Evolutionary conservation across 257 asterid species (phyloP).

Genomic region (Solanum corneliomulleri): DNA sequence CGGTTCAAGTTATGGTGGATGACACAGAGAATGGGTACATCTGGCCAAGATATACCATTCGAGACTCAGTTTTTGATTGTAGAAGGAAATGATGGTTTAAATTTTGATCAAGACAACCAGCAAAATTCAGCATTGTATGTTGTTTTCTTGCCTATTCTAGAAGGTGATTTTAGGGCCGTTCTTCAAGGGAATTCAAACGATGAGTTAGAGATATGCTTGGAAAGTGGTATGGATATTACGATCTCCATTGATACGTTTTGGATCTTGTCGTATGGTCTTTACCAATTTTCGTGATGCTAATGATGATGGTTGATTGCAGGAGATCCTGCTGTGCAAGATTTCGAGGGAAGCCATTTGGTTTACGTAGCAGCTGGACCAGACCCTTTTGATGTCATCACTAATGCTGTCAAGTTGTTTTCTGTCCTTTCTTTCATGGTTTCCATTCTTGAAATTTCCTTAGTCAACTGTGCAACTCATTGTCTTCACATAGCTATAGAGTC

Average conservation of each 20-base stretch:
- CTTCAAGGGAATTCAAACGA: slow-evolving; percentile 67
- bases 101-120: slow-evolving; percentile 23
- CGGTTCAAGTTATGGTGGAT: slow-evolving; percentile 99
- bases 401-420: slow-evolving; percentile 63
- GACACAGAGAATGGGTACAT: slow-evolving; percentile 87
- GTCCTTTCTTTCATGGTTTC: neutral
- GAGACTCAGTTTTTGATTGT: slow-evolving; percentile 82
- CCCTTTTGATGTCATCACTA: slow-evolving; percentile 83
- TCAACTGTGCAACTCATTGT: neutral
- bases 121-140: slow-evolving; percentile 39
- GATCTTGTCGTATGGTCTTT: neutral
- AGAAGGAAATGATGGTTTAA: slow-evolving; percentile 51
- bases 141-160: slow-evolving; percentile 79
- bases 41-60: slow-evolving; percentile 71
- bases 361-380: slow-evolving; percentile 87
- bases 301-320: slow-evolving; percentile 29
- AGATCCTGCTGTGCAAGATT: slow-evolving; percentile 79
- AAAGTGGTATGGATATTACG: slow-evolving; percentile 52
- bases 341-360: slow-evolving; percentile 77
- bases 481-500: neutral
- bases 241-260: neutral
- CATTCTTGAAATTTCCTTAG: neutral
- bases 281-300: neutral
- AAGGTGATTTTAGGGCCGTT: slow-evolving; percentile 92
- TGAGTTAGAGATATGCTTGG: slow-evolving; percentile 81